These are phyloP conservation scores for Penicillium psychrofluorescens DNA, from an alignment of 495 filamentous ascomycete genomes.

Conservation along the genomic window DNA sequence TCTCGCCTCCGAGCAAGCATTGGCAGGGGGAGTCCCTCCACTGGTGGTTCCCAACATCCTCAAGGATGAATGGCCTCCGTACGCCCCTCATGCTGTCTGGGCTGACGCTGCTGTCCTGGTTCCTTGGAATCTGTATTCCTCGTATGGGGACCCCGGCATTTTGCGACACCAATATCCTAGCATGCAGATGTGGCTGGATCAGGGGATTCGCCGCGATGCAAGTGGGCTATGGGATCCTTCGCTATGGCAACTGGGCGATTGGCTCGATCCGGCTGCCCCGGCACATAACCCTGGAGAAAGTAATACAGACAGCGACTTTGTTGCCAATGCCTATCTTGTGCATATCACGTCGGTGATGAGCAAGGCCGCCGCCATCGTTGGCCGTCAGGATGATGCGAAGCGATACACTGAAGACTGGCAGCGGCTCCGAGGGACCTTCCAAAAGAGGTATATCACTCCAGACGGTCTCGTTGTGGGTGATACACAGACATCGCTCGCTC, in stretches of 20 bases:
- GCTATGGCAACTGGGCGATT: conserved; percentile 41
- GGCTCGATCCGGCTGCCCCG: conserved; percentile 46
- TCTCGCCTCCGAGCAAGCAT: conserved; percentile 27
- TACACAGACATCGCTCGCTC: conserved; percentile 40
- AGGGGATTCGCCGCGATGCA: conserved; percentile 31
- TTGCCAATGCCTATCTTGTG: conserved; percentile 46
- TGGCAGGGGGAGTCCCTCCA: conserved; percentile 16
- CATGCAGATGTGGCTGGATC: conserved; percentile 37
- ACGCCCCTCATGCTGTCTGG: conserved; percentile 32
- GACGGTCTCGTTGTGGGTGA: conserved; percentile 32
- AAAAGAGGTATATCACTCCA: conserved; percentile 30
- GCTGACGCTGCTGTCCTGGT: conserved; percentile 37
- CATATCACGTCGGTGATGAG: conserved; percentile 42
- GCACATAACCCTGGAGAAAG: conserved; percentile 29
- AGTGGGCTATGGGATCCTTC: conserved; percentile 29
- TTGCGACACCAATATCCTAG: conserved; percentile 31
- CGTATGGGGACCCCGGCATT: conserved; percentile 33
- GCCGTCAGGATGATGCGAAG: conserved; percentile 67
- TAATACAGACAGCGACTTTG: conserved; percentile 32
- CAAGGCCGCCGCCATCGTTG: conserved; percentile 74
- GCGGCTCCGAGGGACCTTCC: conserved; percentile 27
- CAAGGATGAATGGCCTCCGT: not conserved
- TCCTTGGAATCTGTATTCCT: conserved; percentile 36
- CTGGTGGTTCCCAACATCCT: conserved; percentile 31
- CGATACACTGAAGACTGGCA: conserved; percentile 31